Evolutionary conservation across 2,329 filamentous ascomycete genomes (phyloP).

Genomic region (Fusarium oligoseptatum): DNA sequence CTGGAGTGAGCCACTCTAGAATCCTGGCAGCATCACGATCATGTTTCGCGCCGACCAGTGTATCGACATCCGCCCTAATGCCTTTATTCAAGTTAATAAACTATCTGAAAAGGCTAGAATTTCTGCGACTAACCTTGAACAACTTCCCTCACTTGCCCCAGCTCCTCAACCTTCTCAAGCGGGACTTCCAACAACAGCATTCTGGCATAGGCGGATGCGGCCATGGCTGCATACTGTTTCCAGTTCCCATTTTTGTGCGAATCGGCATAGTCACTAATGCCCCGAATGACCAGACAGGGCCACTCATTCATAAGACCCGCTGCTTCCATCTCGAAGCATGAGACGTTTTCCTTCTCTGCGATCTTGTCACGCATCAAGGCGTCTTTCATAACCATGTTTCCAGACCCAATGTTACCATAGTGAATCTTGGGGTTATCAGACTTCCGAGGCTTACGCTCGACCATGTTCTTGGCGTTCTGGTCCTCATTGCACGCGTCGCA

Average conservation of each 20-base stretch:
- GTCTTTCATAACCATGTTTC: not conserved
- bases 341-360: not conserved
- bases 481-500: not conserved
- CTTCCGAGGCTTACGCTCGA: not conserved
- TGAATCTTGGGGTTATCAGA: not conserved
- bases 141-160: not conserved
- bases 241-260: not conserved
- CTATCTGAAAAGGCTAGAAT: not conserved
- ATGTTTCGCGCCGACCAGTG: not conserved
- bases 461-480: not conserved
- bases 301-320: not conserved
- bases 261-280: conserved; percentile 2
- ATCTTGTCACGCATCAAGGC: not conserved
- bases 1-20: conserved; percentile 1
- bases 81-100: not conserved
- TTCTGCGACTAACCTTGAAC: not conserved
- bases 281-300: conserved; percentile 5
- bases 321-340: not conserved
- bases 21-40: not conserved
- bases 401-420: not conserved
- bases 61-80: not conserved
- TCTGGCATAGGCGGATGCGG: not conserved
- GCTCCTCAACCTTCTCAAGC: not conserved
- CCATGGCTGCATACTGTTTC: conserved; percentile 1
- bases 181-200: not conserved